phyloP scores from a whole-genome alignment of 768 basidiomycete genomes.

The Kwoniella bestiolae region DNA sequence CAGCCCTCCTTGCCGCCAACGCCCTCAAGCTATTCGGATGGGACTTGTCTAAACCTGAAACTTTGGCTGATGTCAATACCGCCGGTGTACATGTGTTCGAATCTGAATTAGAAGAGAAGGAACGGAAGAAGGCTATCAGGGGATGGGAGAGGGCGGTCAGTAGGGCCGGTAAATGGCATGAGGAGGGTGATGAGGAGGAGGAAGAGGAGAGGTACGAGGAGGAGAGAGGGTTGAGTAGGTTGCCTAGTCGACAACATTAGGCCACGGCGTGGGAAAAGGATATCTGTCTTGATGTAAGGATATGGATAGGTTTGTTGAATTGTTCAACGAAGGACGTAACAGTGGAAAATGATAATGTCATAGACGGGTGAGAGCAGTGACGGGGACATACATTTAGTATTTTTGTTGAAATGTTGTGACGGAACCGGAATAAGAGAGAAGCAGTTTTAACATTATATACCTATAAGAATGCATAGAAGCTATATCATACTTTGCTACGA shows the following conservation, averaged over 20 bases:
- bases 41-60: conserved; percentile 82
- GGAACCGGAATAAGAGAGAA: no score
- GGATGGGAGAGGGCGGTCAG: conserved; percentile 90
- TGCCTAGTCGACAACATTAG: conserved; percentile 7
- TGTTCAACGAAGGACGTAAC: no score
- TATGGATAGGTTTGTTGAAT: no score
- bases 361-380: no score
- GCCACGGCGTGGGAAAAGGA: no score
- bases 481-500: background rate
- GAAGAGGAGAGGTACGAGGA: conserved; percentile 48
- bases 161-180: conserved; percentile 80
- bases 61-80: conserved; percentile 83
- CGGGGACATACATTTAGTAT: no score
- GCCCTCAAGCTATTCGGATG: conserved; percentile 88
- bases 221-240: conserved; percentile 30
- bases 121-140: conserved; percentile 70
- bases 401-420: no score
- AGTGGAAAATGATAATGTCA: no score
- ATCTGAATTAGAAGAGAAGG: conserved; percentile 64
- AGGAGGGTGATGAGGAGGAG: conserved; percentile 58
- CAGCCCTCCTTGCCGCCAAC: conserved; percentile 88
- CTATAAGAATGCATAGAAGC: background rate
- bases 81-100: conserved; percentile 74
- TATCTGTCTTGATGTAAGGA: no score
- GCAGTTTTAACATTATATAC: no score